A percentile compares a stretch with the other conserved stretches of the same genome.
These are phyloP conservation scores for Coix lacrymajobi DNA, from an alignment of 176 grass and related monocot genomes.

Conservation along the genomic window DNA sequence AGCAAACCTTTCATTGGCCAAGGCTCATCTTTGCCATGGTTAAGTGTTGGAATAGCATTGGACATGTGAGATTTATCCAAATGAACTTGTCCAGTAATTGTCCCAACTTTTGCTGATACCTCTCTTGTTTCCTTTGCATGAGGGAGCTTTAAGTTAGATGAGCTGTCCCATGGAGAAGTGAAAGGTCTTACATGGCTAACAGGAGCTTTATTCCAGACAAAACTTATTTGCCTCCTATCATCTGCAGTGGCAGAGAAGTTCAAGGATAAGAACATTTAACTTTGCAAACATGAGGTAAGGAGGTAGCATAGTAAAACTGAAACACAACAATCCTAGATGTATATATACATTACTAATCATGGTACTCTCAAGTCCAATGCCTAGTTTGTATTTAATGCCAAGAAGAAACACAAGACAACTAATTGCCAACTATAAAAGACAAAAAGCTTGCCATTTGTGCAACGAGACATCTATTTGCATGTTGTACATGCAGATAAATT, in stretches of 20 bases:
- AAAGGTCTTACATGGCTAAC: conserved; percentile 49
- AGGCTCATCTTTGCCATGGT: conserved; percentile 49
- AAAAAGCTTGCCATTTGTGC: not conserved
- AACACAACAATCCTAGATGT: not conserved
- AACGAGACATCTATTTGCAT: not conserved
- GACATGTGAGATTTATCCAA: conserved; percentile 36
- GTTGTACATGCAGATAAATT: not conserved
- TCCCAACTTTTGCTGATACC: conserved; percentile 37
- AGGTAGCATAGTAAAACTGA: not conserved
- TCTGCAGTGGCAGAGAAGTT: conserved; percentile 42
- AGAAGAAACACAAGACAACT: not conserved
- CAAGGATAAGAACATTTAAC: conserved; percentile 9
- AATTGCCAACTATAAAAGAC: not conserved
- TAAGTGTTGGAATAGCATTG: conserved; percentile 29
- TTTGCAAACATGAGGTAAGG: not conserved
- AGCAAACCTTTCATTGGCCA: conserved; percentile 50
- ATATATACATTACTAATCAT: not conserved
- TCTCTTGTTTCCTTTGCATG: conserved; percentile 53
- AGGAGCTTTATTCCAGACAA: conserved; percentile 74
- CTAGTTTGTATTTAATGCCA: not conserved
- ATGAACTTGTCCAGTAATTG: conserved; percentile 51
- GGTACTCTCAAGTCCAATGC: not conserved
- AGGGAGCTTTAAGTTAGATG: conserved; percentile 62
- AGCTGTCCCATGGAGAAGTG: conserved; percentile 48
- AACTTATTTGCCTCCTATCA: conserved; percentile 79